Conservation (phyloP, 2,329 filamentous ascomycete species). For the Diaporthe destruens region DNA sequence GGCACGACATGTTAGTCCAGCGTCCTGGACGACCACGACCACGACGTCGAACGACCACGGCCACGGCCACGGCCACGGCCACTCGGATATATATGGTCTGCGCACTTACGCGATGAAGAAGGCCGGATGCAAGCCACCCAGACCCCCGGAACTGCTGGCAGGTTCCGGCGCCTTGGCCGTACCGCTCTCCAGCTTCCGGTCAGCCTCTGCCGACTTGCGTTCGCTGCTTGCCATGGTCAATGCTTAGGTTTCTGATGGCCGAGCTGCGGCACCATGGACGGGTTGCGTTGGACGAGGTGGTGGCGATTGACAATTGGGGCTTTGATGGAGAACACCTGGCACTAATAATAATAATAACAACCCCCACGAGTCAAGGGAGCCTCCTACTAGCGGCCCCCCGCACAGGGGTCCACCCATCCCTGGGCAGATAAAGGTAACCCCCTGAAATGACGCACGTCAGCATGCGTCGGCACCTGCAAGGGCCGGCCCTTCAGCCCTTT, state of each 20-base stretch:
- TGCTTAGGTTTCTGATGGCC: not conserved
- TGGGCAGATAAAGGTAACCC: not conserved
- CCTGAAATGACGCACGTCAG: constrained; percentile 4
- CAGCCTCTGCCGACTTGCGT: constrained; percentile 40
- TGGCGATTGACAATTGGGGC: not conserved
- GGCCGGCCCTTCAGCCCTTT: constrained; percentile 1
- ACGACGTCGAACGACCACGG: not conserved
- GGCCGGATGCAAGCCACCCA: constrained; percentile 71
- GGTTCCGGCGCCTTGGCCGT: constrained; percentile 35
- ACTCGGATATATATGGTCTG: not conserved
- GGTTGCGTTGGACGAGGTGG: not conserved
- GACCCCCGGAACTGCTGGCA: constrained; percentile 26
- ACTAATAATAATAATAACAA: constrained; percentile 2
- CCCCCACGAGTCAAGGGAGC: constrained; percentile 21
- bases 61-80: not conserved
- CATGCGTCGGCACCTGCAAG: not conserved
- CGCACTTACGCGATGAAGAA: constrained; percentile 77
- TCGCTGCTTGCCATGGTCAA: constrained; percentile 40
- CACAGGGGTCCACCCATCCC: constrained; percentile 6
- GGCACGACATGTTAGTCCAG: not conserved
- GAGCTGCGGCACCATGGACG: not conserved
- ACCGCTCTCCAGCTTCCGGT: constrained; percentile 41
- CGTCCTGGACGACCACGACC: not conserved
- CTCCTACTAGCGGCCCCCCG: not conserved
- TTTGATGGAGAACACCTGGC: constrained; percentile 20